phyloP scores from a whole-genome alignment of 306 rosid genomes.

The Lathyrus aphaca region DNA sequence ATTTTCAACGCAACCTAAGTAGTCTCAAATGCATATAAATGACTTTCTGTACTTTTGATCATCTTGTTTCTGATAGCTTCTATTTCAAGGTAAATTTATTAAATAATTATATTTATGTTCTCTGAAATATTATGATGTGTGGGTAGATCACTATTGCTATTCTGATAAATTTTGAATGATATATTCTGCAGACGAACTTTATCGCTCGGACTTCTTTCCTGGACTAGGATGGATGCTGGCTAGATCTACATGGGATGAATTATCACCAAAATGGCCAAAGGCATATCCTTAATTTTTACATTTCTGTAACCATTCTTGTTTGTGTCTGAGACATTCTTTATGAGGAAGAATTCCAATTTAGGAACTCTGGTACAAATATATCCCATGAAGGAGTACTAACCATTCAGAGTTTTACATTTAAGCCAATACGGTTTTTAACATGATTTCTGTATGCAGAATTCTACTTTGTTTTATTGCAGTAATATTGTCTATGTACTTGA shows the following conservation, averaged over 20 bases:
- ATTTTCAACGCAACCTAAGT: slow-evolving; percentile 6
- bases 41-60: slow-evolving; percentile 10
- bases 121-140: slow-evolving; percentile 5
- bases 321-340: slow-evolving; percentile 29
- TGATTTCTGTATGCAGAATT: slow-evolving; percentile 13
- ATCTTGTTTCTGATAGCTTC: slow-evolving; percentile 23
- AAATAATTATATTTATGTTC: background rate
- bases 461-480: slow-evolving; percentile 33
- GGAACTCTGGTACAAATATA: slow-evolving; percentile 25
- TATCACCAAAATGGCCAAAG: slow-evolving; percentile 99
- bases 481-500: slow-evolving; percentile 31
- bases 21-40: slow-evolving; percentile 16
- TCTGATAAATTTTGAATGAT: slow-evolving; percentile 37
- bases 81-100: slow-evolving; percentile 21
- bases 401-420: background rate
- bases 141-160: slow-evolving; percentile 19
- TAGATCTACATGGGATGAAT: slow-evolving; percentile 90
- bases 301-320: slow-evolving; percentile 38
- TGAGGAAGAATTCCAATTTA: slow-evolving; percentile 19
- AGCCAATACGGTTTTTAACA: slow-evolving; percentile 11
- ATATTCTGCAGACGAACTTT: slow-evolving; percentile 71
- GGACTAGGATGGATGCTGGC: slow-evolving; percentile 97
- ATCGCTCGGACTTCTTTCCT: slow-evolving; percentile 96
- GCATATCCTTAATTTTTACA: slow-evolving; percentile 85
- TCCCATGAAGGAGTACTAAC: slow-evolving; percentile 3